Evolutionary conservation across 2,329 filamentous ascomycete species (phyloP).

Genomic region (Capronia coronata): DNA sequence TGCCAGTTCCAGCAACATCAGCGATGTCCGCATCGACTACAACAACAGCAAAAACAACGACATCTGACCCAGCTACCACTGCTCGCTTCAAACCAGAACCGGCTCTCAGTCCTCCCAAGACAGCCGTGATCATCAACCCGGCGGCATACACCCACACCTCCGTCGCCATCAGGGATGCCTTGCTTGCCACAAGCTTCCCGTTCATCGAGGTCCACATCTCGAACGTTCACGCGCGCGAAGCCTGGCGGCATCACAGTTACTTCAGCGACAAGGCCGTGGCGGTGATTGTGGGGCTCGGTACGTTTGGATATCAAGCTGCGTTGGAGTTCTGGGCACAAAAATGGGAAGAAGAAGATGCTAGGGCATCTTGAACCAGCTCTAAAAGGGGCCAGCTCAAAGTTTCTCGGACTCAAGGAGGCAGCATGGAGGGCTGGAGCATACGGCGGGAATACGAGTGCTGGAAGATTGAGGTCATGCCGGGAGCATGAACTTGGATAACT

Average conservation of each 20-base stretch:
- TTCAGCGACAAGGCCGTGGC: conserved; percentile 69
- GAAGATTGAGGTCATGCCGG: too few relatives aligned
- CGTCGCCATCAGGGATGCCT: conserved; percentile 67
- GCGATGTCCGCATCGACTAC: not conserved
- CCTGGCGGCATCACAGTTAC: conserved; percentile 63
- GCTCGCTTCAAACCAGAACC: not conserved
- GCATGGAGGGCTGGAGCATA: too few relatives aligned
- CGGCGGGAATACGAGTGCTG: too few relatives aligned
- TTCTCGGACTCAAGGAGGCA: too few relatives aligned
- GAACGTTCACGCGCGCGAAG: conserved; percentile 66
- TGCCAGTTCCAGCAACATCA: too few relatives aligned
- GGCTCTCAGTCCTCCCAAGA: not conserved
- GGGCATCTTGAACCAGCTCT: too few relatives aligned
- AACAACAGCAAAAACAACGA: not conserved
- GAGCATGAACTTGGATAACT: too few relatives aligned
- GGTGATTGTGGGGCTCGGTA: conserved; percentile 64
- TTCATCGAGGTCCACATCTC: conserved; percentile 73
- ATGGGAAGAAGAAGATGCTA: conserved; percentile 27
- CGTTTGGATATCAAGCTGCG: conserved; percentile 56
- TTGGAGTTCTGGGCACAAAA: conserved; percentile 47
- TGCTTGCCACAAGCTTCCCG: conserved; percentile 61
- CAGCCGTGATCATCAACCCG: conserved; percentile 60
- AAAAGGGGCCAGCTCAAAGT: too few relatives aligned
- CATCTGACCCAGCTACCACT: not conserved
- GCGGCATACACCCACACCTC: conserved; percentile 70